Evolutionary conservation across 2,329 filamentous ascomycete genomes (phyloP), one percentile per base, ranked within the genome.

Genomic region (Cordyceps farinosa): DNA sequence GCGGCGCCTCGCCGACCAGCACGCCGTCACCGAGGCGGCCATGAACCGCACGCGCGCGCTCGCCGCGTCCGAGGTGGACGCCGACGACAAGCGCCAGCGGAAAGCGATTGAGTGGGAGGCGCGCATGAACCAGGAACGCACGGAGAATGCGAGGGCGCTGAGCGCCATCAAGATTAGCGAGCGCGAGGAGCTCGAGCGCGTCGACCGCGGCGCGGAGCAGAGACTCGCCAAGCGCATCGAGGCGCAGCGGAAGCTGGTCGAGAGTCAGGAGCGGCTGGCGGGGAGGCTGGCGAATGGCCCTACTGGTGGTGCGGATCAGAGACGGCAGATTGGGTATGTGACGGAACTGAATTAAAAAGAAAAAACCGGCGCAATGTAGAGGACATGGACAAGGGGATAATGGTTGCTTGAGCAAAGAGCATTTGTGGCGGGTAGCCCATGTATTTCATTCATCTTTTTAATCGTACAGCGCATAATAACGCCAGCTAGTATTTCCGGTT

Each of bases 321-420:
- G 80, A 67, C 77, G 79, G 65, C 81, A 84, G 74, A 82, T 85
- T 74, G 84, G 84, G n/a, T 86, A 79, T 66, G 77, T 86, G 38
- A 80, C 80, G 54, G 83, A 85, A 74, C 64, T 84, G 69, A 78
- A 79, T 65, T 82, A 69, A 69, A 5, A n/a, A 13, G 15, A 8
- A 69, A 5, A n/a, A 13, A 27, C 3, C 36, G 3, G 6, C 5
- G 45, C 40, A 38, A 45, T 34, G 29, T 10, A 11, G 30, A 22
- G 1, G 6, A 32, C 10, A 13, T 5, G 29, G 8, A 32, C 5
- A 32, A 13, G 30, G 36, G 9, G 17, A 54, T 15, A 56, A 56
- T 53, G 38, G 27, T 3, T 5, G 4, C n/a, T 22, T 29, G 10
- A 17, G 13, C 11, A 30, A 32, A 59, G 6, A 47, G 29, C 10